phyloP scores from a whole-genome alignment of 768 basidiomycete species.

The Rhizopogon vulgaris region DNA sequence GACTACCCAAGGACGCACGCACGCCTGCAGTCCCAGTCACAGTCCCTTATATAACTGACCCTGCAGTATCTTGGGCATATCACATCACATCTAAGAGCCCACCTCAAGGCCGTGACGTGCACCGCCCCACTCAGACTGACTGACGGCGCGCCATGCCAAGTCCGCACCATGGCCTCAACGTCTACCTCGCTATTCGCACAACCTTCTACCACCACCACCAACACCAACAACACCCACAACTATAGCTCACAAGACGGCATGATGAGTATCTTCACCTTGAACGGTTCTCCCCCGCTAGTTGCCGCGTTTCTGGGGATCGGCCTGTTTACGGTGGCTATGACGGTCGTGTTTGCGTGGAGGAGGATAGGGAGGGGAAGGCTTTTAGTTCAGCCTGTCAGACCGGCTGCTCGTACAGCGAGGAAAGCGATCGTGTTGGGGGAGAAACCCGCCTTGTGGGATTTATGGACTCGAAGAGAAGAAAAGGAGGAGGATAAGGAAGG shows the following conservation, averaged over 20 bases:
- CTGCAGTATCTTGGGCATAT: not conserved
- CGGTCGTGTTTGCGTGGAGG: constrained; percentile 43
- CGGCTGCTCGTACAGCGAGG: not conserved
- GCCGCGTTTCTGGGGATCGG: constrained; percentile 56
- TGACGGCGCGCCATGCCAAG: constrained; percentile 8
- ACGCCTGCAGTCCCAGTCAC: not conserved
- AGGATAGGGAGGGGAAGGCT: constrained; percentile 17
- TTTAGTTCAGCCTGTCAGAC: constrained; percentile 4
- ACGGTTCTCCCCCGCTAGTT: constrained; percentile 47
- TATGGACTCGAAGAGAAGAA: constrained; percentile 20
- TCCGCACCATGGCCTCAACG: constrained; percentile 11
- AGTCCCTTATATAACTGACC: constrained; percentile 10
- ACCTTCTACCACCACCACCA: constrained; percentile 1
- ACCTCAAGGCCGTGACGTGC: constrained; percentile 9
- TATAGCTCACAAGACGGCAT: not conserved
- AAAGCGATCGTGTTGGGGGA: constrained; percentile 11
- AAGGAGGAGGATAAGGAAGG: constrained; percentile 1
- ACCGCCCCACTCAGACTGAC: constrained; percentile 1
- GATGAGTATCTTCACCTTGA: constrained; percentile 20
- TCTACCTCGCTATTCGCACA: constrained; percentile 2
- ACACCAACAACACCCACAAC: constrained; percentile 2
- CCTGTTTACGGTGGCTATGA: constrained; percentile 43
- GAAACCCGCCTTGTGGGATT: constrained; percentile 42
- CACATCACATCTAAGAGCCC: constrained; percentile 2
- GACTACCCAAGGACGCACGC: not conserved